These are phyloP conservation scores for Pythium angustatum DNA, from an alignment of 352 stramenopile species.

Conservation along the genomic window DNA sequence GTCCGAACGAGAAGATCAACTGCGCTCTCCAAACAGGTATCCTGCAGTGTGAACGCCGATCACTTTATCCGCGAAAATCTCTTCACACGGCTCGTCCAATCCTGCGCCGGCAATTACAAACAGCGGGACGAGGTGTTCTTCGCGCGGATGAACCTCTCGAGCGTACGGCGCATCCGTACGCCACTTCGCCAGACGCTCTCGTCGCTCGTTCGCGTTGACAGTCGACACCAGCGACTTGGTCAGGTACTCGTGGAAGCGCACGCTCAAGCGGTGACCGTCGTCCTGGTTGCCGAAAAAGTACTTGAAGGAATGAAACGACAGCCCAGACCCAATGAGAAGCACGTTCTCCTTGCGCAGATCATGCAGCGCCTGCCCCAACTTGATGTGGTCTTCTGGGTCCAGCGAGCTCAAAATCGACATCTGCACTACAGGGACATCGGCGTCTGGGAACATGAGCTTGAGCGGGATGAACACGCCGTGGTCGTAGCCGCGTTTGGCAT, in stretches of 20 bases:
- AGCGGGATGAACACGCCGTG: conserved; percentile 93
- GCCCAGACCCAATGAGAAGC: conserved; percentile 82
- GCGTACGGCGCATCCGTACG: conserved; percentile 38
- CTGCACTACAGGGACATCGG: conserved; percentile 85
- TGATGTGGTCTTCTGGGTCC: conserved; percentile 54
- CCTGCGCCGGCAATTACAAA: conserved; percentile 51
- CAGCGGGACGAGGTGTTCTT: conserved; percentile 65
- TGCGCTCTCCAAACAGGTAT: conserved; percentile 29
- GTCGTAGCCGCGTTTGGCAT: conserved; percentile 79
- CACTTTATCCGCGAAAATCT: conserved; percentile 29
- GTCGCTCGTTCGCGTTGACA: conserved; percentile 9
- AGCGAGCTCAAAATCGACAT: conserved; percentile 31
- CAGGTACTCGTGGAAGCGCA: conserved; percentile 24
- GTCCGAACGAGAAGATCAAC: no score
- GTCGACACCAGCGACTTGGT: conserved; percentile 12
- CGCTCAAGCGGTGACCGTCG: conserved; percentile 16
- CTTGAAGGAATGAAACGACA: conserved; percentile 29
- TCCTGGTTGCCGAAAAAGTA: conserved; percentile 11
- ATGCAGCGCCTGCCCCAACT: conserved; percentile 62
- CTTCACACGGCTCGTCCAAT: conserved; percentile 44
- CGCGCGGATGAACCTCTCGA: conserved; percentile 36
- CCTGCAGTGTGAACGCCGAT: conserved; percentile 27
- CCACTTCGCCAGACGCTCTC: conserved; percentile 38
- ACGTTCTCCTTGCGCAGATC: conserved; percentile 71
- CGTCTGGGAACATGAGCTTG: conserved; percentile 85